A percentile compares a stretch with the other conserved stretches of the same genome.
Evolutionary conservation across 2,329 filamentous ascomycete genomes (phyloP).

Genomic region (Epichloe amarillans): DNA sequence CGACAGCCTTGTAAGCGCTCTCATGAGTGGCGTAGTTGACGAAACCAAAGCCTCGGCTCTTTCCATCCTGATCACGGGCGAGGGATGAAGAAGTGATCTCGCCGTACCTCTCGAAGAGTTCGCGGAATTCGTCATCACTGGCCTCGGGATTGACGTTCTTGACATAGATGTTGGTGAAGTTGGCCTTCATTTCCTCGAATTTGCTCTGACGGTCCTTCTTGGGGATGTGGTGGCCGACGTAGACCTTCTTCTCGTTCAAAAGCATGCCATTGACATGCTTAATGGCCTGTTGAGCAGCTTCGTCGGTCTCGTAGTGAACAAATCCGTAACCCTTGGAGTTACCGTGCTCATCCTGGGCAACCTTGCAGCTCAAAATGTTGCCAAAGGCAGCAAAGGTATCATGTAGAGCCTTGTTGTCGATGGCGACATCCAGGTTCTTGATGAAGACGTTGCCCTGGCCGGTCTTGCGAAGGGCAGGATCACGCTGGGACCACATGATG

Average conservation of each 20-base stretch:
- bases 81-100: constrained; percentile 93
- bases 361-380: constrained; percentile 99
- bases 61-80: constrained; percentile 76
- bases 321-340: constrained; percentile 99
- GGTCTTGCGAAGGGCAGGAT: constrained; percentile 97
- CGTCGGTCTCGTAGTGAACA: constrained; percentile 98
- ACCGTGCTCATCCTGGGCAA: constrained; percentile 91
- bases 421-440: constrained; percentile 97
- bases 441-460: constrained; percentile 99
- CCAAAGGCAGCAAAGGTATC: constrained; percentile 98
- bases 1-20: constrained; percentile 71
- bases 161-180: constrained; percentile 99
- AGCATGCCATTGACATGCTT: constrained; percentile 99
- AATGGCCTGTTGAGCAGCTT: constrained; percentile 92
- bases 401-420: constrained; percentile 99
- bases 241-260: constrained; percentile 99
- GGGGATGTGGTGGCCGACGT: constrained; percentile 96
- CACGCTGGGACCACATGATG: constrained; percentile 99
- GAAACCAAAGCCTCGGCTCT: constrained; percentile 91
- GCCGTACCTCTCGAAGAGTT: constrained; percentile 81
- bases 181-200: constrained; percentile 99
- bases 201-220: constrained; percentile 99
- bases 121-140: constrained; percentile 87
- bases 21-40: constrained; percentile 94
- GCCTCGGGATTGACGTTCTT: constrained; percentile 88